These are phyloP conservation scores for Neofusicoccum parvum DNA, from an alignment of 2,329 filamentous ascomycete genomes.

Conservation along the genomic window DNA sequence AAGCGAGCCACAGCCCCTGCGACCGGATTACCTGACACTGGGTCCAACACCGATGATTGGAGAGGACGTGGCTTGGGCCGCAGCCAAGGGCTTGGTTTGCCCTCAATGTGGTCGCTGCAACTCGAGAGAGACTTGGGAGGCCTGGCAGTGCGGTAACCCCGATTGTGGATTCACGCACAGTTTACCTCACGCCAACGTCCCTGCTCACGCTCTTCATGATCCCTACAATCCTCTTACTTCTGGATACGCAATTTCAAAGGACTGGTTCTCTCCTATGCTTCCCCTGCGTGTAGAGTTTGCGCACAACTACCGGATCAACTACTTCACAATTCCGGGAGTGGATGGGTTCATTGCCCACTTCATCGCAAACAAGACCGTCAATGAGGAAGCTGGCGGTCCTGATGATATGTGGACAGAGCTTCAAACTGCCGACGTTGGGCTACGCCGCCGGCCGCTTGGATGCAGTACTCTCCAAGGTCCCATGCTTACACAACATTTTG, in stretches of 20 bases:
- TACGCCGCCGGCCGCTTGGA: conserved; percentile 26
- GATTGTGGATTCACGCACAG: conserved; percentile 53
- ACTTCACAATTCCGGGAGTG: conserved; percentile 52
- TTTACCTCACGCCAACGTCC: conserved; percentile 34
- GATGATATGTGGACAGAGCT: conserved; percentile 61
- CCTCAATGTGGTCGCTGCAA: conserved; percentile 64
- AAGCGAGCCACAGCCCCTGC: conserved; percentile 41
- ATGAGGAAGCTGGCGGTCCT: conserved; percentile 56
- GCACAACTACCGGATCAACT: conserved; percentile 46
- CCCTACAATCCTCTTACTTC: conserved; percentile 38
- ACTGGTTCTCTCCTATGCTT: conserved; percentile 35
- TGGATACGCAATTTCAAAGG: conserved; percentile 35
- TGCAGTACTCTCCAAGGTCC: conserved; percentile 41
- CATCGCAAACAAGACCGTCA: conserved; percentile 57
- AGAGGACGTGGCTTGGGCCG: conserved; percentile 53
- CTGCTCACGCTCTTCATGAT: conserved; percentile 34
- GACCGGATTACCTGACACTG: conserved; percentile 44
- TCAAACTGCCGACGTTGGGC: conserved; percentile 43
- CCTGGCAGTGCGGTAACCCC: conserved; percentile 61
- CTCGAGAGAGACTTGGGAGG: conserved; percentile 61
- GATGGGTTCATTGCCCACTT: conserved; percentile 56
- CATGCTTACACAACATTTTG: conserved; percentile 55
- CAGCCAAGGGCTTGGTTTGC: conserved; percentile 68
- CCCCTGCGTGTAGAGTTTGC: conserved; percentile 36
- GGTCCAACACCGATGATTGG: conserved; percentile 38